phyloP scores from a whole-genome alignment of 2,329 filamentous ascomycete genomes.

The Aspergillus sp. region DNA sequence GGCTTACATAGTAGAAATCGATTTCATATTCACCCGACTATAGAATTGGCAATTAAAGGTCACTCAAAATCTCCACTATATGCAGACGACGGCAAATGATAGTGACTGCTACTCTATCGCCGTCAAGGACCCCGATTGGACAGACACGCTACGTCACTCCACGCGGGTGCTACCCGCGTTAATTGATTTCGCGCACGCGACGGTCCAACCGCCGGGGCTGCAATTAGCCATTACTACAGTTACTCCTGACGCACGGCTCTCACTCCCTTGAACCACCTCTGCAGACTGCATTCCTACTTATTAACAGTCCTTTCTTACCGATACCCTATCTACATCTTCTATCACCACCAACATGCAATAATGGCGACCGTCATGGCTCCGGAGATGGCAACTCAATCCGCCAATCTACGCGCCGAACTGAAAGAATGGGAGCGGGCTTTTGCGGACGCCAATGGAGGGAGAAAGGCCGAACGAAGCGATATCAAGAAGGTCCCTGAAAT shows the following conservation, averaged over 20 bases:
- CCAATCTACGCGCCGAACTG: slow-evolving; percentile 44
- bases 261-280: background rate
- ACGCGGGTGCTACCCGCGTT: slow-evolving; percentile 24
- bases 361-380: slow-evolving; percentile 29
- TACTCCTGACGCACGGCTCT: background rate
- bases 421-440: slow-evolving; percentile 53
- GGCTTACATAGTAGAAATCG: no score
- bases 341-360: slow-evolving; percentile 22
- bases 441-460: slow-evolving; percentile 43
- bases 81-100: no score
- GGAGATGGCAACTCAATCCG: slow-evolving; percentile 31
- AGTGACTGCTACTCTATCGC: no score
- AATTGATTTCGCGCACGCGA: slow-evolving; percentile 33
- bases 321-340: background rate
- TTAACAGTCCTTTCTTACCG: background rate
- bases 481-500: slow-evolving; percentile 50
- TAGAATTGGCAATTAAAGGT: no score
- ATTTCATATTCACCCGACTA: no score
- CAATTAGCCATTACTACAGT: background rate
- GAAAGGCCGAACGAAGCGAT: slow-evolving; percentile 49
- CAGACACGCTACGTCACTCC: slow-evolving; percentile 28
- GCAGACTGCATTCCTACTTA: slow-evolving; percentile 3
- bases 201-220: slow-evolving; percentile 10
- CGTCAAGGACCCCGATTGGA: background rate
- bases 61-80: background rate